phyloP scores from a whole-genome alignment of 495 filamentous ascomycete species.

The Hypoxylon rickii region DNA sequence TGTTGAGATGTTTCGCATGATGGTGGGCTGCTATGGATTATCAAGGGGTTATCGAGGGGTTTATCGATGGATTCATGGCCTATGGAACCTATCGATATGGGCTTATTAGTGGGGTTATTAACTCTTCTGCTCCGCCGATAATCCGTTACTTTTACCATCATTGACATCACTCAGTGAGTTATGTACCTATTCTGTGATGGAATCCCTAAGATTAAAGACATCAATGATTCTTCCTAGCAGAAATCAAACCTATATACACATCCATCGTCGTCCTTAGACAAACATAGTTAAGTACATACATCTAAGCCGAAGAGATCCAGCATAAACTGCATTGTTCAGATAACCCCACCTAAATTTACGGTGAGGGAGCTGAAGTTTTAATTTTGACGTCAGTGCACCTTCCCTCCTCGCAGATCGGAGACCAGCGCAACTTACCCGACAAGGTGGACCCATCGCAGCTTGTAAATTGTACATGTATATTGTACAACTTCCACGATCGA shows the following conservation, averaged over 20 bases:
- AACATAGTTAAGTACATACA: too few relatives aligned
- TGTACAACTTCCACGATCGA: slow-evolving; percentile 11
- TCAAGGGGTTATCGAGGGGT: slow-evolving; percentile 29
- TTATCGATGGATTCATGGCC: too few relatives aligned
- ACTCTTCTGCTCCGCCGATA: slow-evolving; percentile 11
- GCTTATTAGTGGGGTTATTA: slow-evolving; percentile 34
- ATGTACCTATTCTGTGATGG: too few relatives aligned
- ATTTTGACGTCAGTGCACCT: slow-evolving; percentile 26
- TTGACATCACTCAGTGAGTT: too few relatives aligned
- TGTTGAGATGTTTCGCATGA: slow-evolving; percentile 38
- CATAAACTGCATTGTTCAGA: too few relatives aligned
- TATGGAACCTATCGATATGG: slow-evolving; percentile 4
- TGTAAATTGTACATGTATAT: not conserved
- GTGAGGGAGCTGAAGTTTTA: too few relatives aligned
- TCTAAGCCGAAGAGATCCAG: too few relatives aligned
- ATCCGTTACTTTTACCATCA: not conserved
- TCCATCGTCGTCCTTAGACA: too few relatives aligned
- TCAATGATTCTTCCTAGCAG: too few relatives aligned
- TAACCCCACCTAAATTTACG: slow-evolving; percentile 16
- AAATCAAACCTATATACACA: too few relatives aligned
- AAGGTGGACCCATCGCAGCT: not conserved
- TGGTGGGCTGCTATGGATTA: slow-evolving; percentile 31
- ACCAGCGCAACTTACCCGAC: not conserved
- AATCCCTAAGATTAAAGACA: too few relatives aligned
- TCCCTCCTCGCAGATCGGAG: too few relatives aligned